A percentile compares a stretch with the other conserved stretches of the same genome.
Evolutionary conservation across 768 basidiomycete genomes (phyloP).

Genomic region (Clitopilus hobsonii): DNA sequence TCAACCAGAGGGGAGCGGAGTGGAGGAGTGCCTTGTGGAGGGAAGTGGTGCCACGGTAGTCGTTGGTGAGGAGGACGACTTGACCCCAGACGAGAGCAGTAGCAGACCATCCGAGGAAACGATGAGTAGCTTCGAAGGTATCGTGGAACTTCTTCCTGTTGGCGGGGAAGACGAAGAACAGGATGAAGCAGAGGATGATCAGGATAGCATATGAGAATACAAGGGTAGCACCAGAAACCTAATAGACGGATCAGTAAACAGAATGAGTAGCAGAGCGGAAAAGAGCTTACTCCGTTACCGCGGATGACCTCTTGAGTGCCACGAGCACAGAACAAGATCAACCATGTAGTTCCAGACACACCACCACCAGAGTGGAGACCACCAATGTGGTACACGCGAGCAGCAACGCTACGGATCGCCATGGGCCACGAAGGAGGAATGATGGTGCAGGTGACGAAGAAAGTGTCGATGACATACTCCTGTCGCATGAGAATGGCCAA

Average conservation of each 20-base stretch:
- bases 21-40: constrained; percentile 37
- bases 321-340: constrained; percentile 43
- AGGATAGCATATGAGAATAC: constrained; percentile 8
- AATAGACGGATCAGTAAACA: neutral
- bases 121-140: constrained; percentile 37
- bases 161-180: constrained; percentile 33
- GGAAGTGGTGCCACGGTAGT: constrained; percentile 35
- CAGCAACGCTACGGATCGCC: constrained; percentile 45
- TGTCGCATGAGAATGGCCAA: constrained; percentile 44
- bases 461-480: constrained; percentile 55
- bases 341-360: constrained; percentile 49
- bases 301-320: constrained; percentile 45
- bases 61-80: constrained; percentile 46
- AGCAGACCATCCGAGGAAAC: constrained; percentile 41
- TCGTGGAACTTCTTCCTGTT: constrained; percentile 33
- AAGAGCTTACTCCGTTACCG: constrained; percentile 26
- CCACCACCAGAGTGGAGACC: constrained; percentile 59
- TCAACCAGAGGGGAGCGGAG: constrained; percentile 37
- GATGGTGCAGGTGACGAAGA: constrained; percentile 48
- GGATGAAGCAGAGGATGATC: constrained; percentile 27
- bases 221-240: constrained; percentile 5
- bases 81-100: constrained; percentile 38
- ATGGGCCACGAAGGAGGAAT: constrained; percentile 54
- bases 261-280: constrained; percentile 15
- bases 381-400: constrained; percentile 56